Evolutionary conservation across 768 basidiomycete species (phyloP).

Genomic region (Glaciozyma martinii): DNA sequence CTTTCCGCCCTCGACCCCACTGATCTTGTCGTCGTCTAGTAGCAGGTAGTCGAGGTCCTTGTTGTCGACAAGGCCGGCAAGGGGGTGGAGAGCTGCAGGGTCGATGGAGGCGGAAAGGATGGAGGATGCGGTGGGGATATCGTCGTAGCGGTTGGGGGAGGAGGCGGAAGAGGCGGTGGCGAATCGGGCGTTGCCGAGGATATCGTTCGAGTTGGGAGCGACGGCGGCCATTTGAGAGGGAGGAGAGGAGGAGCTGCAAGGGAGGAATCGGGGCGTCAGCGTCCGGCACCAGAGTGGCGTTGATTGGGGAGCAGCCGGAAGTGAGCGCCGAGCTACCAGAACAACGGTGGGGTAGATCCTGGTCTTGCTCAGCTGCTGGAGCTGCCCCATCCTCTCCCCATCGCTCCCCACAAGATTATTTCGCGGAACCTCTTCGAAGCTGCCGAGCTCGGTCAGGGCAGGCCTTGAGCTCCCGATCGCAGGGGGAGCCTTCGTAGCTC

Average conservation of each 20-base stretch:
- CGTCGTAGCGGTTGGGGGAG: constrained; percentile 2
- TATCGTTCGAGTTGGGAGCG: constrained; percentile 26
- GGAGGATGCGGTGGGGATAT: constrained; percentile 70
- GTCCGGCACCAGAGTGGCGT: too few species aligned
- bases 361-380: background rate
- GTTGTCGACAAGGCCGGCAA: constrained; percentile 84
- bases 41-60: constrained; percentile 72
- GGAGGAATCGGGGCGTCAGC: background rate
- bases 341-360: background rate
- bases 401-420: background rate
- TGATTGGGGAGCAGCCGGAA: background rate
- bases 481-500: too few species aligned
- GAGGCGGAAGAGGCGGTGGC: constrained; percentile 18
- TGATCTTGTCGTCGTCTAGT: constrained; percentile 93
- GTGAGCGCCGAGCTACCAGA: background rate
- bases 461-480: too few species aligned
- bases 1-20: constrained; percentile 73
- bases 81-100: constrained; percentile 83
- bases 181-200: constrained; percentile 30
- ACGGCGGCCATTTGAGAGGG: constrained; percentile 1
- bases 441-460: too few species aligned
- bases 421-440: background rate
- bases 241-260: background rate
- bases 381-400: background rate
- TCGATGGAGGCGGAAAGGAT: constrained; percentile 75